Conservation (phyloP, 2,329 filamentous ascomycete species). For the Phialemonium atrogriseum region DNA sequence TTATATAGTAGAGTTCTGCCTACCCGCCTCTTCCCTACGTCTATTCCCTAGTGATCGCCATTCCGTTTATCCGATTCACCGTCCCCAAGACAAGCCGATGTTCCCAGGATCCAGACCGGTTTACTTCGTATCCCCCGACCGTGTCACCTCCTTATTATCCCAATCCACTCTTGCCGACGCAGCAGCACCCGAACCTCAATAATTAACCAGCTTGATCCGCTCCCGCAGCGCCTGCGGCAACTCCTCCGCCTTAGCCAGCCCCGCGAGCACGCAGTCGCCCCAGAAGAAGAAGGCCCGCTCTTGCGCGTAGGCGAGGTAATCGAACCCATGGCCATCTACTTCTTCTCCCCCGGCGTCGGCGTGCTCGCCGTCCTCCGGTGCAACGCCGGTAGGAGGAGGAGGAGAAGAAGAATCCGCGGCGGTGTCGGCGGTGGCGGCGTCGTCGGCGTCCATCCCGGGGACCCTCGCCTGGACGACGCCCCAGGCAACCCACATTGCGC, state of each 20-base stretch:
- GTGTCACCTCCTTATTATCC: no score
- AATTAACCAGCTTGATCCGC: conserved; percentile 62
- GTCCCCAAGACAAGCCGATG: no score
- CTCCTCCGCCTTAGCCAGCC: conserved; percentile 66
- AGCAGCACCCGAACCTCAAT: no score
- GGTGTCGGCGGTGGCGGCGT: conserved; percentile 12
- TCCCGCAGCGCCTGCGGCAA: conserved; percentile 59
- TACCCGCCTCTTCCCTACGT: no score
- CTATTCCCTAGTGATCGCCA: no score
- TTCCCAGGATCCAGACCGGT: no score
- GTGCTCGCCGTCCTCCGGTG: conserved; percentile 13
- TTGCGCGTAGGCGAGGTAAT: conserved; percentile 87
- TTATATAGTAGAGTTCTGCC: no score
- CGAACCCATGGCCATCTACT: conserved; percentile 66
- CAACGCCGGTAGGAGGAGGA: no score
- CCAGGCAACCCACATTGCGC: conserved; percentile 90
- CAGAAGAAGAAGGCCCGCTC: conserved; percentile 90
- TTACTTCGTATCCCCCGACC: no score
- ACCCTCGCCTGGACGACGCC: conserved; percentile 92
- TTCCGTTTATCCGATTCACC: no score
- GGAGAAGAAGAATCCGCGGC: no score
- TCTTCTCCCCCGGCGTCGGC: conserved; percentile 2
- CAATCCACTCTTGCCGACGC: no score
- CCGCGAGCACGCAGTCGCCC: conserved; percentile 76
- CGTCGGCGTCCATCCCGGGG: conserved; percentile 48